Conservation (phyloP, 805 yeast species). For the Yamadazyma paraphyllophila region DNA sequence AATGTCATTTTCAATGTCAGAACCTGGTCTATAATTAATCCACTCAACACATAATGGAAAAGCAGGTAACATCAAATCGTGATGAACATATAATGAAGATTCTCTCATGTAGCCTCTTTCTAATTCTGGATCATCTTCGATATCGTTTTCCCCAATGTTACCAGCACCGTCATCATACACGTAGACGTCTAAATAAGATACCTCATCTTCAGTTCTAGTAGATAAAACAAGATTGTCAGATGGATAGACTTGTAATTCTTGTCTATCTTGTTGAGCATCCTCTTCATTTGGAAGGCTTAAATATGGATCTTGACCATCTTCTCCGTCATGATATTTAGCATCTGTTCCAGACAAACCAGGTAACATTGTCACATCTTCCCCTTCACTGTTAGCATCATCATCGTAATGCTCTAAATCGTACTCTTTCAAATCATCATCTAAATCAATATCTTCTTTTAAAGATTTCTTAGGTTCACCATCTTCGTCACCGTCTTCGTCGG, state of each 20-base stretch:
- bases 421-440: conserved; percentile 84
- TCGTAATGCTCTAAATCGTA: conserved; percentile 86
- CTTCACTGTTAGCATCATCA: conserved; percentile 56
- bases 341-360: conserved; percentile 66
- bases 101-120: conserved; percentile 72
- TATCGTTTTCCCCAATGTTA: conserved; percentile 68
- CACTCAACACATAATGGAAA: conserved; percentile 97
- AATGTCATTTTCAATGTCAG: conserved; percentile 34
- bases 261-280: conserved; percentile 72
- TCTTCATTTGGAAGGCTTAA: conserved; percentile 59
- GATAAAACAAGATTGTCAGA: conserved; percentile 88
- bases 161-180: conserved; percentile 94
- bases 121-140: conserved; percentile 72
- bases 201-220: conserved; percentile 93
- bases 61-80: conserved; percentile 94
- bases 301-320: conserved; percentile 56
- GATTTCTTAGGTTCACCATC: conserved; percentile 10
- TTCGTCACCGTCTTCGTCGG: conserved; percentile 45
- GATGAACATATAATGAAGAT: conserved; percentile 84
- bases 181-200: conserved; percentile 88
- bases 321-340: conserved; percentile 52
- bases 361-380: conserved; percentile 61
- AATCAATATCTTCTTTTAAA: conserved; percentile 53
- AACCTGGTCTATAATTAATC: conserved; percentile 72
- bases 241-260: conserved; percentile 82